Base-by-base conservation (phyloP, 805 yeast species). In the Candida nemodendra region DNA sequence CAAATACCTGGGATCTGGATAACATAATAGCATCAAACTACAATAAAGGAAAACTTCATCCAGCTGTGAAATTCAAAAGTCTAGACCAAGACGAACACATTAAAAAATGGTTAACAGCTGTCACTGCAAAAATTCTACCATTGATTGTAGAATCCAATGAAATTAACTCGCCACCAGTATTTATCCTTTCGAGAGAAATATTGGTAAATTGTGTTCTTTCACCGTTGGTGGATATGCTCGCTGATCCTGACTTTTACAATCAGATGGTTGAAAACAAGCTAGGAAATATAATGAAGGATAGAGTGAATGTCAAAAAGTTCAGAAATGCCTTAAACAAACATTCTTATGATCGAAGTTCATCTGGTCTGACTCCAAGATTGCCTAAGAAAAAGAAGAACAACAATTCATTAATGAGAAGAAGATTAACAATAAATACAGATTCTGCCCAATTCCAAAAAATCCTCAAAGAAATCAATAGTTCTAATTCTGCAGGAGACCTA, bases 211-310 rank as follows among this genome's bases (percentile, higher is more conserved):
- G 76, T 38, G 76, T 88, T 0, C 44, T 87, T 9, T 54, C 59
- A 16, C 85, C 88, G 0, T 36, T 75, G 0, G 39, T 68, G 4
- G 54, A 64, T 5, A 73, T 82, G 62, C 49, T 83, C 1, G 62
- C 81, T 0, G 90, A 84, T 33, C 77, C 91, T 1, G 95, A 88
- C 55, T 83, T 78, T 42, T 84, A 83, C 76, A 90, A 90, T 56
- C 74, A 78, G 38, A 52, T 70, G 27, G 68, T 88, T 12, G 79
- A 79, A 8, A 72, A 74, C 35, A 57, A 73, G 2, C 74, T 84
- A 2, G 81, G 87, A 3, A 72, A 72, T 21, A 73, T 83, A 9
- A 65, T 90, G 54, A 79, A 79, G 45, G 95, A 87, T 51, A 66
- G 89, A 38, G 74, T 74, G 25, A 87, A 85, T 51, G 95, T 89